Conservation (phyloP, 345 rosid species). For the Citrus inodora region DNA sequence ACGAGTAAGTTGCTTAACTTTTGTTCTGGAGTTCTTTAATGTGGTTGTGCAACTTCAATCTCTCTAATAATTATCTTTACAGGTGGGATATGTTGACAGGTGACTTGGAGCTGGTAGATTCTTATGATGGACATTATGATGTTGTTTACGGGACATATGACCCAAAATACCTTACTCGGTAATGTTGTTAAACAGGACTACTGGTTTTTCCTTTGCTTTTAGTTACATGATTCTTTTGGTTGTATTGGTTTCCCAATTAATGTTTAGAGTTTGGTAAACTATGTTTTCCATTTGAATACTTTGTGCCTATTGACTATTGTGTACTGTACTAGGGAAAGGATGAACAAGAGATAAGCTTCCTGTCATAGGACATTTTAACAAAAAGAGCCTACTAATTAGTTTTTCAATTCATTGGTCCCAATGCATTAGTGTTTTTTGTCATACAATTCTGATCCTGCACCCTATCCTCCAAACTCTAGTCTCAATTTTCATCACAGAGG, state of each 20-base stretch:
- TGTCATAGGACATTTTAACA: neutral
- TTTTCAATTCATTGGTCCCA: neutral
- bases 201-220: neutral
- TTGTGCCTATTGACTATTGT: neutral
- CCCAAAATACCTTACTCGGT: conserved; percentile 83
- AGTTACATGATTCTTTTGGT: neutral
- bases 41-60: conserved; percentile 18
- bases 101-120: conserved; percentile 79
- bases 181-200: conserved; percentile 14
- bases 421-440: neutral
- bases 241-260: neutral
- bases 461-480: neutral
- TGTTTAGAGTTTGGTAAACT: neutral
- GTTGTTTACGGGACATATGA: conserved; percentile 81
- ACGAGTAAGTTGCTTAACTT: conserved; percentile 61
- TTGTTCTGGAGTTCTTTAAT: conserved; percentile 10
- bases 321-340: neutral
- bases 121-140: conserved; percentile 90
- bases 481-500: neutral
- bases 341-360: neutral
- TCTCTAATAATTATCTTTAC: conserved; percentile 35
- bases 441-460: neutral
- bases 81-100: conserved; percentile 98
- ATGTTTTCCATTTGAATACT: neutral
- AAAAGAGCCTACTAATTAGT: neutral